Evolutionary conservation across 2,329 filamentous ascomycete species (phyloP).

Genomic region (Phyllosticta ampelicida): DNA sequence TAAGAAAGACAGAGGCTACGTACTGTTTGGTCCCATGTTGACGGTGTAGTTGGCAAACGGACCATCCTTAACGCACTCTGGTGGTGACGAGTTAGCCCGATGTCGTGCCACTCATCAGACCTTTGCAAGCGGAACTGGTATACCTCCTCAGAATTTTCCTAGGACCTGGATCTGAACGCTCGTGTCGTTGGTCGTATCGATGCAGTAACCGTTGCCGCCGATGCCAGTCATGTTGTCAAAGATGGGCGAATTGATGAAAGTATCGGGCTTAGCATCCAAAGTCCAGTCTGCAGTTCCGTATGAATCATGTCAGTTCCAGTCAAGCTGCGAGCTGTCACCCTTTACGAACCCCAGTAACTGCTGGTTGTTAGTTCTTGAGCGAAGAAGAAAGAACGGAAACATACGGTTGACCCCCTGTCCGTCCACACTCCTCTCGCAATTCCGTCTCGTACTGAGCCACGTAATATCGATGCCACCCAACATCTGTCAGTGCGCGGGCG

Average conservation of each 20-base stretch:
- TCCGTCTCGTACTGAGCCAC: conserved; percentile 1
- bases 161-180: conserved; percentile 2
- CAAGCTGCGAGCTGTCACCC: background rate
- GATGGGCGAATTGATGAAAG: conserved; percentile 2
- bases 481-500: background rate
- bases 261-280: conserved; percentile 1
- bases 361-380: background rate
- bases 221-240: conserved; percentile 9
- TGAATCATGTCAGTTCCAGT: background rate
- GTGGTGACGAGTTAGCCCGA: conserved; percentile 20
- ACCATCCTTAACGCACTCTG: conserved; percentile 42
- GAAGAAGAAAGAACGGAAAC: background rate
- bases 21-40: conserved; percentile 36
- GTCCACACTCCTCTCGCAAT: conserved; percentile 4
- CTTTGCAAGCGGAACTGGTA: background rate
- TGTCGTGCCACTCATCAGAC: background rate
- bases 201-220: conserved; percentile 8
- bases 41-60: conserved; percentile 40
- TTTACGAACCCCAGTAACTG: conserved; percentile 5
- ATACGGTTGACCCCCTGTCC: conserved; percentile 3
- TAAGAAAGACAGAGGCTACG: background rate
- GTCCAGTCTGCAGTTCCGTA: conserved; percentile 4
- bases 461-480: conserved; percentile 4
- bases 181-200: conserved; percentile 7
- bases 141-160: conserved; percentile 2